Conservation (phyloP, 2,329 filamentous ascomycete species). For the Nigrospora oryzae region DNA sequence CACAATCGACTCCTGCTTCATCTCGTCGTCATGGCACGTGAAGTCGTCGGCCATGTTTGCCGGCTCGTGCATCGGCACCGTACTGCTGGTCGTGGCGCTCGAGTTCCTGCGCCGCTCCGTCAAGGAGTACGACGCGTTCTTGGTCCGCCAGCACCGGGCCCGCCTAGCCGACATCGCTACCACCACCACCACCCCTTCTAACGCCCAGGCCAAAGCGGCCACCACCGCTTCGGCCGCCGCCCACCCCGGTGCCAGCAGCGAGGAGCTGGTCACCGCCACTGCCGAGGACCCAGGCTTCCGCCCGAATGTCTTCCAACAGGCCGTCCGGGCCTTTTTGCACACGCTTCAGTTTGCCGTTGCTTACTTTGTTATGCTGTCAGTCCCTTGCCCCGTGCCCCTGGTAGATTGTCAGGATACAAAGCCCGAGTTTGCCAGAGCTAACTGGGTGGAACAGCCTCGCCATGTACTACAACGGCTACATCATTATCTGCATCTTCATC, state of each 20-base stretch:
- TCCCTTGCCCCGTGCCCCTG: too few species aligned
- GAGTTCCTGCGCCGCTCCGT: conserved; percentile 63
- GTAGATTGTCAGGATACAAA: background rate
- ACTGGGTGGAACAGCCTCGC: conserved; percentile 10
- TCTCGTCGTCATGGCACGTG: conserved; percentile 64
- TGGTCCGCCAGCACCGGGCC: conserved; percentile 33
- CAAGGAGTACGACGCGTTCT: conserved; percentile 63
- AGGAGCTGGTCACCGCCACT: background rate
- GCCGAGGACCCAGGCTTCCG: conserved; percentile 28
- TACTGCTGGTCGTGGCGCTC: conserved; percentile 64
- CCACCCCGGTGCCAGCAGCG: background rate
- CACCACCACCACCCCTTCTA: too few species aligned
- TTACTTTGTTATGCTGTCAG: conserved; percentile 66
- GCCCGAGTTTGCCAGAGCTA: too few species aligned
- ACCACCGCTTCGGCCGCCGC: too few species aligned
- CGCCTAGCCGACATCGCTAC: too few species aligned
- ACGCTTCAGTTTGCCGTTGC: conserved; percentile 66
- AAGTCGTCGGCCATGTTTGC: conserved; percentile 64
- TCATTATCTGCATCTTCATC: conserved; percentile 75
- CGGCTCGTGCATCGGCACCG: conserved; percentile 69
- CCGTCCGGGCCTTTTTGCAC: conserved; percentile 58
- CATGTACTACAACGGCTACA: conserved; percentile 62
- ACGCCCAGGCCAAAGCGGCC: too few species aligned
- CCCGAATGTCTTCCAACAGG: conserved; percentile 58
- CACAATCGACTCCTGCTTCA: conserved; percentile 65